Conservation (phyloP, 2,329 filamentous ascomycete species). For the Chrysosporium queenslandicum region DNA sequence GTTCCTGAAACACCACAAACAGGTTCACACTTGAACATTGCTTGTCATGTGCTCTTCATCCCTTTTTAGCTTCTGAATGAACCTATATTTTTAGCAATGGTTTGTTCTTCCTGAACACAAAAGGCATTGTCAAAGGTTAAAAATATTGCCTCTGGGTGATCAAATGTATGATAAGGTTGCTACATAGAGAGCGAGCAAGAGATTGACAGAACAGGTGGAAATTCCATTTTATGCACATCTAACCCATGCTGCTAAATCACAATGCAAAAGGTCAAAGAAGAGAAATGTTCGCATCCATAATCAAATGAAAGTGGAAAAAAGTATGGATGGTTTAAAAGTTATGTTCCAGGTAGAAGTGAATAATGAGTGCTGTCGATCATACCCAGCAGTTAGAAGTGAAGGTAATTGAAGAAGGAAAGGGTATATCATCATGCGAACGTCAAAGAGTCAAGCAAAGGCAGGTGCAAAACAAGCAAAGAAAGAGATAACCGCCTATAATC, state of each 20-base stretch:
- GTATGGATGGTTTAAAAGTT: not conserved
- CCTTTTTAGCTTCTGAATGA: too few species aligned
- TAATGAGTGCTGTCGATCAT: constrained; percentile 8
- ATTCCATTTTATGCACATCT: not conserved
- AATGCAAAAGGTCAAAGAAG: not conserved
- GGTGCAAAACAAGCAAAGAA: not conserved
- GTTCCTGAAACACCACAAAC: too few species aligned
- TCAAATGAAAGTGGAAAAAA: not conserved
- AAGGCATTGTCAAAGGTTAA: too few species aligned
- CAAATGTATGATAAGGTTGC: too few species aligned
- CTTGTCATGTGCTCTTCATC: too few species aligned
- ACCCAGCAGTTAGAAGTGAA: constrained; percentile 9
- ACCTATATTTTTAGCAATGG: too few species aligned
- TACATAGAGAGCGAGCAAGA: not conserved
- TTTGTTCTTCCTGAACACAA: too few species aligned
- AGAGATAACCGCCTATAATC: not conserved
- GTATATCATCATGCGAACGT: not conserved
- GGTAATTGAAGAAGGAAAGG: not conserved
- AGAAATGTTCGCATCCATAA: not conserved
- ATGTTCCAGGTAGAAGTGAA: not conserved
- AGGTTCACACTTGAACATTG: too few species aligned
- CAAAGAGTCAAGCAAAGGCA: not conserved
- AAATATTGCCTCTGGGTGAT: too few species aligned
- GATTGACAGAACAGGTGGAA: not conserved
- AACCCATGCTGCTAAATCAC: constrained; percentile 6